Conservation (phyloP, 2,329 filamentous ascomycete genomes). For the Pyrenophora tritici-repentis region DNA sequence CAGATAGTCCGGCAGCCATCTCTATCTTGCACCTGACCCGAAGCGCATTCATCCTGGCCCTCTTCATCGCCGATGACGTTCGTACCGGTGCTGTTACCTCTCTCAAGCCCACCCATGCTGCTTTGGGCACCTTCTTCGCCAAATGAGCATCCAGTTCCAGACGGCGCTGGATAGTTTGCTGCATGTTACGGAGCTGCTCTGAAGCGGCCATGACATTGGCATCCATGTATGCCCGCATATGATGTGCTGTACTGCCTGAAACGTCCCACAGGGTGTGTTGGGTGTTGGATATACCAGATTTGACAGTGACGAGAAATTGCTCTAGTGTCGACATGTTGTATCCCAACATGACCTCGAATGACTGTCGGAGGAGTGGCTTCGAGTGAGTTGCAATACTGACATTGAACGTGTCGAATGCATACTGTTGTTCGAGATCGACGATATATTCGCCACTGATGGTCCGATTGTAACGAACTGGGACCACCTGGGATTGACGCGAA, state of each 20-base stretch:
- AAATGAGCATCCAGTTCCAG: constrained; percentile 8
- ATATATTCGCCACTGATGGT: constrained; percentile 61
- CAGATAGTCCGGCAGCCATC: constrained; percentile 23
- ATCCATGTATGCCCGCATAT: constrained; percentile 16
- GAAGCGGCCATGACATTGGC: constrained; percentile 1
- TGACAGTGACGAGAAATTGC: constrained; percentile 27
- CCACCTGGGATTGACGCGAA: constrained; percentile 49
- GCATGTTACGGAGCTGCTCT: constrained; percentile 11
- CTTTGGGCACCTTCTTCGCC: constrained; percentile 23
- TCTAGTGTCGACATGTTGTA: constrained; percentile 37
- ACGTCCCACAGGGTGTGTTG: constrained; percentile 28
- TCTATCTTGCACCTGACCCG: constrained; percentile 35
- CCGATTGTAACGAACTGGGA: constrained; percentile 53
- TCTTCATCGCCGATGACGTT: constrained; percentile 33
- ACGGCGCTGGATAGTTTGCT: constrained; percentile 15
- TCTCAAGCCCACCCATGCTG: constrained; percentile 30
- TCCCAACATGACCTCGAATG: constrained; percentile 41
- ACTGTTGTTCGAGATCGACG: constrained; percentile 55
- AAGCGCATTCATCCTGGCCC: constrained; percentile 39
- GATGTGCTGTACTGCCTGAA: constrained; percentile 24
- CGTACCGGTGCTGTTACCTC: constrained; percentile 34
- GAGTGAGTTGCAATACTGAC: constrained; percentile 51
- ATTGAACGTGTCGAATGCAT: constrained; percentile 56
- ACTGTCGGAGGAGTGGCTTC: constrained; percentile 45
- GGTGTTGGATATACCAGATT: constrained; percentile 23